Conservation (phyloP, 441 rosid species). For the Erodium texanum region DNA sequence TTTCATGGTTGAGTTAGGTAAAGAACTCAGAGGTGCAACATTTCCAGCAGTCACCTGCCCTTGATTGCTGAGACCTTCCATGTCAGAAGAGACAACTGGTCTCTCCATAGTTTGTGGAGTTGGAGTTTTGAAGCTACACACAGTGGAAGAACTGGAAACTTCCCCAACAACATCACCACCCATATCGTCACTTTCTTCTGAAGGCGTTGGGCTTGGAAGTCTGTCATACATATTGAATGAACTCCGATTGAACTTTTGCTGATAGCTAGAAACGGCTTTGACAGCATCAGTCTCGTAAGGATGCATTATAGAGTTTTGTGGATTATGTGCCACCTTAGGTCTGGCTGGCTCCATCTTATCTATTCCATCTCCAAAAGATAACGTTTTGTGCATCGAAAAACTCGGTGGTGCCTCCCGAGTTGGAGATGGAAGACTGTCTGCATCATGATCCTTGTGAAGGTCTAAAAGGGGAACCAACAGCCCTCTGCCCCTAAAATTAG, state of each 20-base stretch:
- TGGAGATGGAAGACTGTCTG: constrained; percentile 92
- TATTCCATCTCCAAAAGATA: constrained; percentile 29
- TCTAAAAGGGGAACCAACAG: constrained; percentile 31
- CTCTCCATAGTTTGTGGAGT: constrained; percentile 29
- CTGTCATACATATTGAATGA: constrained; percentile 38
- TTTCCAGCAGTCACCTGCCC: constrained; percentile 13
- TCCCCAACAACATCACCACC: constrained; percentile 55
- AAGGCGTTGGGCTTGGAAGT: constrained; percentile 98
- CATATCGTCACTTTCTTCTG: constrained; percentile 56
- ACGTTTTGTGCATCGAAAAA: constrained; percentile 33
- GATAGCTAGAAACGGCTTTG: constrained; percentile 22
- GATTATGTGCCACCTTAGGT: constrained; percentile 27
- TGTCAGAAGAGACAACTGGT: constrained; percentile 18
- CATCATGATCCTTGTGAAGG: constrained; percentile 92
- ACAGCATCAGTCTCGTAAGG: constrained; percentile 71
- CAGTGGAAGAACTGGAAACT: constrained; percentile 44
- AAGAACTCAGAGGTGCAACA: constrained; percentile 27
- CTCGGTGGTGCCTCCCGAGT: constrained; percentile 58
- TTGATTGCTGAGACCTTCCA: background rate
- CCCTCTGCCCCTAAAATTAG: constrained; percentile 43
- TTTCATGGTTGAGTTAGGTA: constrained; percentile 33
- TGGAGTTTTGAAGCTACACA: constrained; percentile 24
- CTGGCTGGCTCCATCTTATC: constrained; percentile 26
- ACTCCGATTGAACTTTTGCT: constrained; percentile 52
- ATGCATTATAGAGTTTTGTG: constrained; percentile 36